Base-by-base conservation (phyloP, 1,284 basidiomycete genomes). In the Cystobasidiaceae sp. region DNA sequence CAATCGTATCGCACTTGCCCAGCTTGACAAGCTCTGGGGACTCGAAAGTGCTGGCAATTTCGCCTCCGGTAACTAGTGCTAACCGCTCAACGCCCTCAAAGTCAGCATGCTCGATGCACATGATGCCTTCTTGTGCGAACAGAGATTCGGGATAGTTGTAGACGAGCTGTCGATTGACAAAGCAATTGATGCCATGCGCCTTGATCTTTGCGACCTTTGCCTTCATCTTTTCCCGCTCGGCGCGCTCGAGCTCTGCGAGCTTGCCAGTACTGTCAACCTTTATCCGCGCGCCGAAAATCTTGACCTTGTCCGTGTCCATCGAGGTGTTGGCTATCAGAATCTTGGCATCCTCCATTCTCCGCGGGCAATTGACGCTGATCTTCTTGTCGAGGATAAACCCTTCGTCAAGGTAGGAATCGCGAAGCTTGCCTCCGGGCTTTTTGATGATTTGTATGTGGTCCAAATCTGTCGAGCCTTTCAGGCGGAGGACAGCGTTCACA, bases 261-360 rank as follows among this genome's bases (percentile, higher is more conserved):
- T 98, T 96, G 64, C 92, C 89, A 0, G 96, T 97, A 33, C 90
- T 84, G 73, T 97, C 93, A 13, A 98, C 94, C 77, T 93, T 91
- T 59, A 98, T 87, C 30, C 93, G 85, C 0, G 96, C 94, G 56
- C 94, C 96, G 74, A 98, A 98, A 64, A 98, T 89, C 80, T 98
- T 98, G 81, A 98, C 96, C 80, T 98, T 98, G 80, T 98, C 96
- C 32, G 96, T 98, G 80, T 98, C 94, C 96, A 98, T 97, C 90
- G 91, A 91, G 15, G 96, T 98, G 76, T 98, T 98, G 66, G 94
- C 92, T 71, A 99, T 96, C 68, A 99, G 80, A 70, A 99, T 98
- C 78, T 92, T 97, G 48, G 86, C 93, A 73, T 97, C 94, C 75
- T 94, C 90, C 73, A 97, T 82, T 62, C 89, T 84, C 79, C 97